These are phyloP conservation scores for Xylaria sp. DNA, from an alignment of 2,329 filamentous ascomycete species.

Conservation along the genomic window DNA sequence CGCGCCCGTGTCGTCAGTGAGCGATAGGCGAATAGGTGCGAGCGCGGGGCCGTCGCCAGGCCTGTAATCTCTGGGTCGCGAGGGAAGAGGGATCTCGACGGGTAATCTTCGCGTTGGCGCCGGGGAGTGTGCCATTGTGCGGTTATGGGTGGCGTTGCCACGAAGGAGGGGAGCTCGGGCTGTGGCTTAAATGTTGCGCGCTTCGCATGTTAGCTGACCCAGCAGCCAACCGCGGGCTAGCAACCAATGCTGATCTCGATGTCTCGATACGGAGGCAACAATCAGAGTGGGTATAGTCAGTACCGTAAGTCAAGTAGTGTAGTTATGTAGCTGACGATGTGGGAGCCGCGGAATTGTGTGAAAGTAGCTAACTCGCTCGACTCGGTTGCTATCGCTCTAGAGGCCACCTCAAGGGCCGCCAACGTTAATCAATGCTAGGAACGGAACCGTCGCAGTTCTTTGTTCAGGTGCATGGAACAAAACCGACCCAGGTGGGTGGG, in stretches of 20 bases:
- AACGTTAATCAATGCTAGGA: not conserved
- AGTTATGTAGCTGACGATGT: not conserved
- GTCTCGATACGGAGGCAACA: not conserved
- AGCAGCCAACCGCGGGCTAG: not conserved
- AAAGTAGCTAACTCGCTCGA: not conserved
- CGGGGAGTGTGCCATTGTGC: slow-evolving; percentile 36
- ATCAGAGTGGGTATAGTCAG: not conserved
- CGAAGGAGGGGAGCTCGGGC: not conserved
- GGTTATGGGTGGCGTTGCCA: slow-evolving; percentile 1
- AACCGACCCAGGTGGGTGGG: not conserved
- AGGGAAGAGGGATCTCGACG: slow-evolving; percentile 51
- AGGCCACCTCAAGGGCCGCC: not conserved
- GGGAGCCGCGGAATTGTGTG: not conserved
- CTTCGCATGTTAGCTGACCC: slow-evolving; percentile 19
- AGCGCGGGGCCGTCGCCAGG: slow-evolving; percentile 61
- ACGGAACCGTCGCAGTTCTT: slow-evolving; percentile 21
- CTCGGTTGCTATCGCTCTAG: not conserved
- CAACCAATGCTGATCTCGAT: not conserved
- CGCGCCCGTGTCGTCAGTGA: slow-evolving; percentile 63
- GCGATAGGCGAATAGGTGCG: slow-evolving; percentile 60
- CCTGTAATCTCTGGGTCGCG: slow-evolving; percentile 53
- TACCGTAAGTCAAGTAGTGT: not conserved
- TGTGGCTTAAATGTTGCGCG: slow-evolving; percentile 14
- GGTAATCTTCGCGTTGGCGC: slow-evolving; percentile 15
- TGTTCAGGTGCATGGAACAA: slow-evolving; percentile 21